phyloP scores from a whole-genome alignment of 176 grass and related monocot genomes.

The Eremochloa ophiuroides region DNA sequence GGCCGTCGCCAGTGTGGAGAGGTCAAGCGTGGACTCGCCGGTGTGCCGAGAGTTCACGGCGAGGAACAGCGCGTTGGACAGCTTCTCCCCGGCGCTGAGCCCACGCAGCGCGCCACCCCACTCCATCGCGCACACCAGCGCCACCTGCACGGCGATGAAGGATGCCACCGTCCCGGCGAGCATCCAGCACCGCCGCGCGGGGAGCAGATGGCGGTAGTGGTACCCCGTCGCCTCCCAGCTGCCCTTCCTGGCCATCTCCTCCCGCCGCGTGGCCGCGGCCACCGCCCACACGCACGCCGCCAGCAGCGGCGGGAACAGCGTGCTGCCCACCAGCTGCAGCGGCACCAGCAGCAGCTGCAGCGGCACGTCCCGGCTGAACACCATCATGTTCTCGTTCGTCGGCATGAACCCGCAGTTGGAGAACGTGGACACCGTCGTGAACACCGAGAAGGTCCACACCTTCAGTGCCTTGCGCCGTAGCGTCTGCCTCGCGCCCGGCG shows the following conservation, averaged over 20 bases:
- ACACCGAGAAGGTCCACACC: slow-evolving; percentile 47
- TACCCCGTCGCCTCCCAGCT: slow-evolving; percentile 18
- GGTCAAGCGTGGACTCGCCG: slow-evolving; percentile 49
- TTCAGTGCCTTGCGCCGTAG: slow-evolving; percentile 40
- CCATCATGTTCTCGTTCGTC: slow-evolving; percentile 64
- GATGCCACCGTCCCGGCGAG: slow-evolving; percentile 16
- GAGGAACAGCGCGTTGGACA: slow-evolving; percentile 46
- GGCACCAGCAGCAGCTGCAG: slow-evolving; percentile 57
- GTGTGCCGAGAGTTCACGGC: slow-evolving; percentile 58
- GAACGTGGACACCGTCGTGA: slow-evolving; percentile 65
- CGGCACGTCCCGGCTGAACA: slow-evolving; percentile 39
- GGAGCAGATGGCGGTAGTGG: slow-evolving; percentile 52
- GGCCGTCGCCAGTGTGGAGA: slow-evolving; percentile 45
- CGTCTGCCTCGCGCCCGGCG: slow-evolving; percentile 28
- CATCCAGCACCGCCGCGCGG: slow-evolving; percentile 42
- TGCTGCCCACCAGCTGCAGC: slow-evolving; percentile 45
- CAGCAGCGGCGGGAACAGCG: slow-evolving; percentile 47
- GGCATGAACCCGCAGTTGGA: slow-evolving; percentile 59
- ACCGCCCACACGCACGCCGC: slow-evolving; percentile 38
- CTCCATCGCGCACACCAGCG: slow-evolving; percentile 41
- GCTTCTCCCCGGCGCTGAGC: slow-evolving; percentile 44
- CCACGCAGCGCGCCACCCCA: slow-evolving; percentile 43
- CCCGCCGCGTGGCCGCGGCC: slow-evolving; percentile 10
- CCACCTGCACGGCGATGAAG: slow-evolving; percentile 31
- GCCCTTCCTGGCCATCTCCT: slow-evolving; percentile 16